Percentiles rank a stretch among this genome's conserved stretches.
Evolutionary conservation across 179 eudicot genomes (phyloP).

Genomic region (Drosera spatulata): DNA sequence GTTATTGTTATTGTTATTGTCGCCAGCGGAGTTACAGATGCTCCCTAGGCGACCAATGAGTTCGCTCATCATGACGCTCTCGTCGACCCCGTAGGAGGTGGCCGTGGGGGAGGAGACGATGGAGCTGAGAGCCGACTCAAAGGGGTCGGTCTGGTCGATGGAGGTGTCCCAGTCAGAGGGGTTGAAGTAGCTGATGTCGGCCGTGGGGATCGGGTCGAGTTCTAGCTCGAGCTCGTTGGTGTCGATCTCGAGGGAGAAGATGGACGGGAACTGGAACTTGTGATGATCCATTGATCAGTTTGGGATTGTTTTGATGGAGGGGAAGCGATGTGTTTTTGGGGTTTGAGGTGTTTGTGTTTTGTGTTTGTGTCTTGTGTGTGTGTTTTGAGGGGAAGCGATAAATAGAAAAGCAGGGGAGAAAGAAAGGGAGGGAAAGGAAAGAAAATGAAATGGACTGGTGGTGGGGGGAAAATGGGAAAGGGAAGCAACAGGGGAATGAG

Average conservation of each 20-base stretch:
- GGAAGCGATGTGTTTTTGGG: too few species aligned
- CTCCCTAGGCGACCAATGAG: slow-evolving; percentile 72
- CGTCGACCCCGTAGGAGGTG: slow-evolving; percentile 21
- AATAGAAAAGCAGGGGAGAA: too few species aligned
- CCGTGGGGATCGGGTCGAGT: slow-evolving; percentile 4
- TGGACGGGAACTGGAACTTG: neutral
- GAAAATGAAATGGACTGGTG: too few species aligned
- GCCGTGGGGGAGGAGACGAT: slow-evolving; percentile 74
- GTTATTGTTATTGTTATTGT: slow-evolving; percentile 23
- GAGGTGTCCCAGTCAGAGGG: slow-evolving; percentile 32
- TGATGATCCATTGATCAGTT: too few species aligned
- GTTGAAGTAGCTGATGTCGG: slow-evolving; percentile 18
- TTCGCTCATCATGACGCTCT: slow-evolving; percentile 51
- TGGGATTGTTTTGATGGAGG: too few species aligned
- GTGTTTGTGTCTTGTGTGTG: too few species aligned
- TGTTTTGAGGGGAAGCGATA: too few species aligned
- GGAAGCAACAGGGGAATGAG: too few species aligned
- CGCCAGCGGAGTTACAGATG: slow-evolving; percentile 45
- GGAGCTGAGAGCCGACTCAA: slow-evolving; percentile 10
- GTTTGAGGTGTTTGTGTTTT: too few species aligned
- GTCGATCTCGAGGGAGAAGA: slow-evolving; percentile 1
- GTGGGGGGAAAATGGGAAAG: too few species aligned
- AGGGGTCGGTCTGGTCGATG: slow-evolving; percentile 53
- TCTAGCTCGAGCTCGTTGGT: slow-evolving; percentile 10
- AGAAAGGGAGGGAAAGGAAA: too few species aligned